These are phyloP conservation scores for Abrus precatorius DNA, from an alignment of 306 rosid species.

Conservation along the genomic window DNA sequence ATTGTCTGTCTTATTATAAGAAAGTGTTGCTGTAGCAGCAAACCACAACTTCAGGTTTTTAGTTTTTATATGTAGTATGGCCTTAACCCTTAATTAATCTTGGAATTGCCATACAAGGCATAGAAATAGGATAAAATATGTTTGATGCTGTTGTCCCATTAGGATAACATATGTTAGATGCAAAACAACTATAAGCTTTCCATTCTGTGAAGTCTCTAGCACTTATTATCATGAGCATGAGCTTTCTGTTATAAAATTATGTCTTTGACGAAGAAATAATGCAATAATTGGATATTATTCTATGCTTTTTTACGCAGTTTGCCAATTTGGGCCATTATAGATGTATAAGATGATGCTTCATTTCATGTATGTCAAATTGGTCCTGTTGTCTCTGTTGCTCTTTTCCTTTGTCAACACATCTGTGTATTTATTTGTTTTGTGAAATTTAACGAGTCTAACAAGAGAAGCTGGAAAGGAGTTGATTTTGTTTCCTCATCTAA, in stretches of 20 bases:
- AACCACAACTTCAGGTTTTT: neutral
- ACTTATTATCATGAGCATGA: neutral
- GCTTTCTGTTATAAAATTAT: neutral
- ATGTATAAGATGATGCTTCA: neutral
- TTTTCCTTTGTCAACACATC: slow-evolving; percentile 3
- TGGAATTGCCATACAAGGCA: neutral
- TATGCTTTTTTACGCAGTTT: neutral
- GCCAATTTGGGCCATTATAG: neutral
- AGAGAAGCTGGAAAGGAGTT: slow-evolving; percentile 6
- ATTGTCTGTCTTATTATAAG: slow-evolving; percentile 5
- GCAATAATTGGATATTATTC: neutral
- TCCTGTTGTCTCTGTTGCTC: neutral
- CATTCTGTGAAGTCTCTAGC: slow-evolving; percentile 4
- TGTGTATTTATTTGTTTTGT: neutral
- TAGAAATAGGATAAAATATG: neutral
- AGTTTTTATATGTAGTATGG: neutral
- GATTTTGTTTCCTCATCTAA: neutral
- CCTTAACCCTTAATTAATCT: neutral
- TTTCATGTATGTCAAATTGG: neutral
- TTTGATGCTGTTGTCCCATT: neutral
- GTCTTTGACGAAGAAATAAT: neutral
- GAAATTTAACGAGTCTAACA: neutral
- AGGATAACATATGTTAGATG: neutral
- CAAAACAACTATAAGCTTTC: neutral
- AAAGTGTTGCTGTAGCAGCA: neutral